Base-by-base conservation (phyloP, 495 filamentous ascomycete species). In the Neurospora sp. region DNA sequence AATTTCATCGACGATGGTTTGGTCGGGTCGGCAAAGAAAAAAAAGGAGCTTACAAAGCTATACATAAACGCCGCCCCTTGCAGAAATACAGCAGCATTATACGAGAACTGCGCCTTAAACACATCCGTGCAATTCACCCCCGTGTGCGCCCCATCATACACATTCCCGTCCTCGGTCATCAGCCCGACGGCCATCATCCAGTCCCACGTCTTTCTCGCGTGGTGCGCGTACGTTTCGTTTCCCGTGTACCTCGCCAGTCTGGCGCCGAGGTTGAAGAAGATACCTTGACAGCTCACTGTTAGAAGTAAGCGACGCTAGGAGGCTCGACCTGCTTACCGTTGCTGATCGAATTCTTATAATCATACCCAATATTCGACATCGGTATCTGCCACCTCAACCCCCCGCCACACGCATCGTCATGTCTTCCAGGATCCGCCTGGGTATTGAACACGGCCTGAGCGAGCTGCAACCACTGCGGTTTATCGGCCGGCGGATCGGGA, bases 341-440 rank as follows among this genome's bases (percentile, higher is more conserved):
- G 53, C 53, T 65, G 9, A 65, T 65, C 27, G 53, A 65, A 4
- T 65, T 94, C 82, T 94, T 94, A 81, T 94, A 94, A 72, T 89
- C 85, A 73, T 91, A 95, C 14, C 92, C 92, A 22, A 84, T 86
- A 74, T 93, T 92, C 75, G 87, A 88, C 3, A 87, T 85, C 72
- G 89, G 89, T 40, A 94, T 91, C 79, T 94, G 92, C 92, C 92
- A 94, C 48, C 88, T 84, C 71, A 95, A 76, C 12, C 92, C 92
- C 37, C 91, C 92, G n/a, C 82, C 83, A 75, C 92, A 93, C 8
- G 84, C 87, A 7, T 80, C 83, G 31, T 85, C 81, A 5, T 81
- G 81, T 70, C 93, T 86, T 12, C 70, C 73, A 87, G 90, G 88
- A 45, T 73, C 71, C 0, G 85, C 85, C 76, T 93, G 91, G 3